A percentile compares a stretch with the other conserved stretches of the same genome.
Conservation (phyloP, 331 rosid genomes). For the Acacia pycnantha region DNA sequence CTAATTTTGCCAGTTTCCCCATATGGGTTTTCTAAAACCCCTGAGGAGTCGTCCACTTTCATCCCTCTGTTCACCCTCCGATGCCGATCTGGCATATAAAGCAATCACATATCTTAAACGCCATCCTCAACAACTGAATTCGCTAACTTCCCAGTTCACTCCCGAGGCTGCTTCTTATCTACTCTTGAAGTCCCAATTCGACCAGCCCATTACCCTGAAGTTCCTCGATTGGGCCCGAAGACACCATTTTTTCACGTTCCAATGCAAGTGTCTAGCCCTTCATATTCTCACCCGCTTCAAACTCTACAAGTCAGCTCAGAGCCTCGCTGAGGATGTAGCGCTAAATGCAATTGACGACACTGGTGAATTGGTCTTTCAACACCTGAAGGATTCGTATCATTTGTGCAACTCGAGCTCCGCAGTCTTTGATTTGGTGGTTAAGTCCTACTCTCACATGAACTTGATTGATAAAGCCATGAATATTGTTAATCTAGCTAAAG, state of each 20-base stretch:
- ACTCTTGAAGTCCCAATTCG: slow-evolving; percentile 70
- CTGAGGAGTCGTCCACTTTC: slow-evolving; percentile 22
- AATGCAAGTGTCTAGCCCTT: slow-evolving; percentile 65
- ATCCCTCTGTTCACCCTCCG: slow-evolving; percentile 34
- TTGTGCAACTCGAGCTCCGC: slow-evolving; percentile 63
- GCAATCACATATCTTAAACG: slow-evolving; percentile 71
- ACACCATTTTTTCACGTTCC: slow-evolving; percentile 56
- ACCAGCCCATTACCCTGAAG: slow-evolving; percentile 45
- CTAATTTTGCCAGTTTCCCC: neutral
- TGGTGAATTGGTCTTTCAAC: slow-evolving; percentile 50
- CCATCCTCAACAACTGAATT: slow-evolving; percentile 57
- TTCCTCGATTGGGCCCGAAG: slow-evolving; percentile 72
- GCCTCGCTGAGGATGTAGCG: slow-evolving; percentile 71
- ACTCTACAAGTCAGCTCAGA: slow-evolving; percentile 67
- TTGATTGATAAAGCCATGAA: slow-evolving; percentile 48
- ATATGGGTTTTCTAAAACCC: slow-evolving; percentile 42
- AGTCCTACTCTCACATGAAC: slow-evolving; percentile 61
- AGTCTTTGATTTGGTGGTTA: slow-evolving; percentile 70
- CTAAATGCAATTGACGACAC: slow-evolving; percentile 30
- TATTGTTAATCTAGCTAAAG: slow-evolving; percentile 52
- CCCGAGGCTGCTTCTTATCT: slow-evolving; percentile 71
- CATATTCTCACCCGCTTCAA: slow-evolving; percentile 81
- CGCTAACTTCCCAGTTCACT: slow-evolving; percentile 61
- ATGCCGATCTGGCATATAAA: slow-evolving; percentile 44
- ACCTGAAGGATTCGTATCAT: slow-evolving; percentile 56